Conservation (phyloP, 805 yeast genomes). For the Hanseniaspora pseudoguilliermondii region DNA sequence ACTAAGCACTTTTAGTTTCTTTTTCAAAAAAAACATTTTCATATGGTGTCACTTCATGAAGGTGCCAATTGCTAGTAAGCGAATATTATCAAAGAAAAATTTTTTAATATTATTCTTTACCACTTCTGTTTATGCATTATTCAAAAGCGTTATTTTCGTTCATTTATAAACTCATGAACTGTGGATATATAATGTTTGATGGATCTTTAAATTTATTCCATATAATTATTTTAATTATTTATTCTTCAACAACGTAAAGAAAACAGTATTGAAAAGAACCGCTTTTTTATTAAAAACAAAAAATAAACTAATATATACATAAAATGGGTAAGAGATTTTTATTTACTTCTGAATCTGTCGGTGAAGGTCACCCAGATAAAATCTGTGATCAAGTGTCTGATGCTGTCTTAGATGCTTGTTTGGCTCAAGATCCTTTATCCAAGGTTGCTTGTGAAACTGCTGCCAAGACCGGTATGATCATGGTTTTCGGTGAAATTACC, state of each 20-base stretch:
- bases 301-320: neutral
- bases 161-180: neutral
- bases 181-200: no score
- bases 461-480: constrained; percentile 97
- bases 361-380: constrained; percentile 92
- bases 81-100: neutral
- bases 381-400: constrained; percentile 98
- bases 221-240: neutral
- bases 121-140: neutral
- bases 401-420: constrained; percentile 95
- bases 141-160: neutral
- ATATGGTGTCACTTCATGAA: neutral
- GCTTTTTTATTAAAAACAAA: neutral
- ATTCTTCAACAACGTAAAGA: no score
- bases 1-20: neutral
- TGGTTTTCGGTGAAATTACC: constrained; percentile 99
- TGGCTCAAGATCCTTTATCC: constrained; percentile 88
- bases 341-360: constrained; percentile 79
- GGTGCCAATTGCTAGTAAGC: neutral
- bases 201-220: neutral
- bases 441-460: constrained; percentile 99
- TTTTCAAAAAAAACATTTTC: neutral
- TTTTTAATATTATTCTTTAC: neutral
- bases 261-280: neutral
- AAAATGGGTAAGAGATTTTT: constrained; percentile 36